phyloP scores from a whole-genome alignment of 2,329 filamentous ascomycete genomes.

The Talaromyces piceae region DNA sequence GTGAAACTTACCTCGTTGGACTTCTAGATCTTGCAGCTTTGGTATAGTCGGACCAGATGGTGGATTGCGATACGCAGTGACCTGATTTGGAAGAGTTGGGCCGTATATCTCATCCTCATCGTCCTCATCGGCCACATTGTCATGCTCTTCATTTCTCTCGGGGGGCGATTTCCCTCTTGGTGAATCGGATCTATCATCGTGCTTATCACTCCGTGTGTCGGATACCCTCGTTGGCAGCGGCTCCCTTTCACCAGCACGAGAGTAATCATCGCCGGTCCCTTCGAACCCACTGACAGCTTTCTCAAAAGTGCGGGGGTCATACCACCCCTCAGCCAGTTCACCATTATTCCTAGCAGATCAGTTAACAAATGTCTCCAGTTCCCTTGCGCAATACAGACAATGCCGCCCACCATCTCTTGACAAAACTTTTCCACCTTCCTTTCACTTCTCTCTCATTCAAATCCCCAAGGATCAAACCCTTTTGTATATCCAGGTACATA shows the following conservation, averaged over 20 bases:
- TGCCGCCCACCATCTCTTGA: conserved; percentile 66
- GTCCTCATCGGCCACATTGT: conserved; percentile 15
- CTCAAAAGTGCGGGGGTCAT: conserved; percentile 67
- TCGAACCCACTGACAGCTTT: conserved; percentile 28
- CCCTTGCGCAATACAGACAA: conserved; percentile 7
- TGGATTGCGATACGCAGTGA: conserved; percentile 14
- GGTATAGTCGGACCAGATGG: conserved; percentile 57
- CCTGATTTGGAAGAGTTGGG: conserved; percentile 39
- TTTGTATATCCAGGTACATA: conserved; percentile 82
- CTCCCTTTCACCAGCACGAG: neutral
- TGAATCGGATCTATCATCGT: neutral
- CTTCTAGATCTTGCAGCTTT: conserved; percentile 63
- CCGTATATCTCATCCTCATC: conserved; percentile 54
- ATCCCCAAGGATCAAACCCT: conserved; percentile 60
- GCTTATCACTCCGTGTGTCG: neutral
- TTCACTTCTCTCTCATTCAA: conserved; percentile 68
- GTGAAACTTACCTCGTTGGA: conserved; percentile 37
- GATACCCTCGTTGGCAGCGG: neutral
- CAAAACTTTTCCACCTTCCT: conserved; percentile 89
- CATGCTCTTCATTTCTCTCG: conserved; percentile 5
- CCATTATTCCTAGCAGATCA: conserved; percentile 66
- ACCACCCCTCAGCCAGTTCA: conserved; percentile 86
- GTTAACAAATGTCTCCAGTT: conserved; percentile 18
- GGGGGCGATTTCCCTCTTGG: conserved; percentile 15
- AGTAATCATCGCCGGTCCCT: neutral